Evolutionary conservation across 1,284 basidiomycete genomes (phyloP), one percentile per base, ranked within the genome.

Genomic region (Marasmius fiardii): DNA sequence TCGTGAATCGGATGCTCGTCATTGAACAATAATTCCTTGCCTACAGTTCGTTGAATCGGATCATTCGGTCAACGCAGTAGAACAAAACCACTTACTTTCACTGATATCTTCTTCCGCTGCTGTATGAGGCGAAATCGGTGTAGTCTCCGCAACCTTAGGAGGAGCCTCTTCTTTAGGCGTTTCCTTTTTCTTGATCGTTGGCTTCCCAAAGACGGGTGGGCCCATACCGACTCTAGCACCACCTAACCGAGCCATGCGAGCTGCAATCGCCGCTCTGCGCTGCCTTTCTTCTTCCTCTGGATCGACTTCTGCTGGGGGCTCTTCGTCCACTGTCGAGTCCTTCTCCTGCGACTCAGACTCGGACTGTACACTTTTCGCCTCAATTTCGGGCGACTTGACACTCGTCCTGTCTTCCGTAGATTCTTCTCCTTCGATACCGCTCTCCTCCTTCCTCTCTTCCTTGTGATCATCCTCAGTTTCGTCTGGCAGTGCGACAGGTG

Each of bases 211-310:
- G 51, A 86, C 72, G 41, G 87, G 86, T 2, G 85, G 83, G 0
- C 73, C 81, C 86, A 92, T 88, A 3, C 93, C 93, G 37, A 95
- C 80, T 60, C 90, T 82, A 43, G 92, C 85, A 35, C 92, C 94
- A 28, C 92, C 94, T 11, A 94, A 80, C 62, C 88, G 86, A 55
- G 91, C 93, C 92, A 95, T 94, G 55, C 92, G 81, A 28, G 89
- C 92, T 28, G 92, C 93, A 64, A 94, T 87, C 16, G 86, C 87
- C 8, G 88, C 87, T 43, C 90, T 83, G 51, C 89, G 83, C 63
- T 87, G 84, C 52, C 86, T 78, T 67, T 93, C 93, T 60, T 92
- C 88, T 52, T 92, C 89, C 65, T 88, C 86, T 3, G 82, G 80
- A 63, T 85, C 84, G 14, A 71, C 82, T 48, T 69, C 71, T 11